These are phyloP conservation scores for Elsinoe arachidis DNA, from an alignment of 2,329 filamentous ascomycete genomes.

Conservation along the genomic window DNA sequence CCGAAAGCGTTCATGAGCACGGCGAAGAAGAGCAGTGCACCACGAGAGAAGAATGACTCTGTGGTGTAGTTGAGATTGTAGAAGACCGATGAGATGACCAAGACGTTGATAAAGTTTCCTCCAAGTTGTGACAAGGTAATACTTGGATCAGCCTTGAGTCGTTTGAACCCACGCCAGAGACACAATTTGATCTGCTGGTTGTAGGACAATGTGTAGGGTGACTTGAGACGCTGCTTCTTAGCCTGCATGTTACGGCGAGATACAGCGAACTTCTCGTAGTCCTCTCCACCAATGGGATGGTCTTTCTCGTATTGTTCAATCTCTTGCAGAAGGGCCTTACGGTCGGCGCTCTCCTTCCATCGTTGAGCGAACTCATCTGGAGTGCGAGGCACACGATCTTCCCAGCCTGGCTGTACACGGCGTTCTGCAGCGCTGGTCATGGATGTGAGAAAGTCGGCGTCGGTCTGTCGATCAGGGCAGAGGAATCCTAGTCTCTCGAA, in stretches of 20 bases:
- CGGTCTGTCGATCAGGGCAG: conserved; percentile 62
- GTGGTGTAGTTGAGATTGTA: conserved; percentile 62
- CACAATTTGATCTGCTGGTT: conserved; percentile 68
- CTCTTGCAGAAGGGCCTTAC: conserved; percentile 34
- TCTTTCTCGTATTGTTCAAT: conserved; percentile 40
- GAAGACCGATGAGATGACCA: conserved; percentile 75
- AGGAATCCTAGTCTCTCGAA: conserved; percentile 65
- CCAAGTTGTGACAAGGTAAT: conserved; percentile 60
- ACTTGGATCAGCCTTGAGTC: conserved; percentile 67
- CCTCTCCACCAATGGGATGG: conserved; percentile 38
- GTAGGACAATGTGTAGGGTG: conserved; percentile 76
- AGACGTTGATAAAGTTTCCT: conserved; percentile 65
- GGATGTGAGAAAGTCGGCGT: conserved; percentile 68
- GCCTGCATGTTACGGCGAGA: conserved; percentile 41
- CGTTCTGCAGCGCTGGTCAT: conserved; percentile 50
- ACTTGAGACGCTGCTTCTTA: conserved; percentile 50
- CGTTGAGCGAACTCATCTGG: conserved; percentile 42
- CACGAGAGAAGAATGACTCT: conserved; percentile 66
- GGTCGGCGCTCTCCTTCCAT: conserved; percentile 48
- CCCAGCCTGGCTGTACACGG: conserved; percentile 36
- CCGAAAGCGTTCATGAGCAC: conserved; percentile 79
- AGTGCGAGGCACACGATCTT: conserved; percentile 39
- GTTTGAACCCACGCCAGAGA: conserved; percentile 69
- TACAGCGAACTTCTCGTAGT: conserved; percentile 37
- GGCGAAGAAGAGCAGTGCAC: conserved; percentile 77